phyloP scores from a whole-genome alignment of 805 yeast species.

The Wickerhamiella shivajii region DNA sequence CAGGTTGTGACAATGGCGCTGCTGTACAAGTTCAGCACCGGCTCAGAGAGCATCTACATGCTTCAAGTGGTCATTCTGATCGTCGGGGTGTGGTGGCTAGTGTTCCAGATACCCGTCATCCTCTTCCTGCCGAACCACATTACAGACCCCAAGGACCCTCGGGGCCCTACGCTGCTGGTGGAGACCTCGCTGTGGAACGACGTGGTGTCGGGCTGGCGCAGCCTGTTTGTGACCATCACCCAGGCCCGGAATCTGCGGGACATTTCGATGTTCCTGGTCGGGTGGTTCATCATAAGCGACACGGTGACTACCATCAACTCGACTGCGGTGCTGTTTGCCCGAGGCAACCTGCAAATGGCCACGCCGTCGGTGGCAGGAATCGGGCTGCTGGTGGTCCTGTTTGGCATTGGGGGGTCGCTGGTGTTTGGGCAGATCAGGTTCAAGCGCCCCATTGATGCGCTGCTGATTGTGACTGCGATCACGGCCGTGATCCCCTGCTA shows the following conservation, averaged over 20 bases:
- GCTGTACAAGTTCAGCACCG: conserved; percentile 29
- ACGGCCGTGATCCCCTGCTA: conserved; percentile 56
- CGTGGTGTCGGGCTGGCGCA: conserved; percentile 46
- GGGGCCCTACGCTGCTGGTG: conserved; percentile 18
- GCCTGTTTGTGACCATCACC: conserved; percentile 38
- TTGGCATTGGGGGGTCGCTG: conserved; percentile 55
- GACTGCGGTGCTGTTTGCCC: conserved; percentile 64
- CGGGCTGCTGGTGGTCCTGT: conserved; percentile 50
- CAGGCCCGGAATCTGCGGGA: conserved; percentile 49
- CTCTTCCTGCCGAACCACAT: conserved; percentile 33
- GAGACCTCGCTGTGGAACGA: conserved; percentile 19
- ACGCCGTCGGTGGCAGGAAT: conserved; percentile 50
- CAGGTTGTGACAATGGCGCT: conserved; percentile 45
- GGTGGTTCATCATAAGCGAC: conserved; percentile 69
- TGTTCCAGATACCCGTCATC: conserved; percentile 50
- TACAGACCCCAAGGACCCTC: conserved; percentile 31
- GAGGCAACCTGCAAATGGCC: conserved; percentile 52
- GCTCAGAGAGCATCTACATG: conserved; percentile 23
- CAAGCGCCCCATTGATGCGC: conserved; percentile 35
- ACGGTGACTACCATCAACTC: conserved; percentile 66
- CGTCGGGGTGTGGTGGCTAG: conserved; percentile 68
- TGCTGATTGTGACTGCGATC: conserved; percentile 38
- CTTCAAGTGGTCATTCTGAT: conserved; percentile 44
- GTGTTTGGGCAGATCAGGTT: conserved; percentile 34
- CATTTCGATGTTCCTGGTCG: conserved; percentile 47